These are phyloP conservation scores for Chlorella ohadii DNA, from an alignment of 139 green algal genomes.

Conservation along the genomic window DNA sequence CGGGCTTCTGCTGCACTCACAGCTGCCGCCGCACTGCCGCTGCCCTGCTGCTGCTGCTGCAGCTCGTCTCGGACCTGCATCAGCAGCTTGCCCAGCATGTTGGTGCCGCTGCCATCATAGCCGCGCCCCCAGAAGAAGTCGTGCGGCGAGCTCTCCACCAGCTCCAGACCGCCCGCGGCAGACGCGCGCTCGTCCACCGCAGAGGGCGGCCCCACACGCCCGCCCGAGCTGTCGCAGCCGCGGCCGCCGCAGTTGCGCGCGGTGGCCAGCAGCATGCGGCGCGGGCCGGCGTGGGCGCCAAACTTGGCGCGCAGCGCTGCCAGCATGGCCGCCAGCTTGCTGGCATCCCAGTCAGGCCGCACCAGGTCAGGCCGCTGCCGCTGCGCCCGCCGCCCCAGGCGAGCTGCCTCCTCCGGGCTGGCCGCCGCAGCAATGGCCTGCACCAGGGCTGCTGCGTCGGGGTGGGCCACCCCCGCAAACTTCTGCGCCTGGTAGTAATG, in stretches of 20 bases:
- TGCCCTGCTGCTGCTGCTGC: slow-evolving; percentile 2
- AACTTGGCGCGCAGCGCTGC: slow-evolving; percentile 90
- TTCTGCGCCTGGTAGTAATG: slow-evolving; percentile 96
- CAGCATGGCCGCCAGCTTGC: slow-evolving; percentile 89
- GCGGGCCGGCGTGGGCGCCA: slow-evolving; percentile 65
- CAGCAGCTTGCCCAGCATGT: slow-evolving; percentile 90
- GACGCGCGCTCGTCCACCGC: background rate
- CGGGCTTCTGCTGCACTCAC: background rate
- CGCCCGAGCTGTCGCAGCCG: background rate
- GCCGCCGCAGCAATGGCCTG: slow-evolving; percentile 73
- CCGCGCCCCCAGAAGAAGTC: slow-evolving; percentile 94
- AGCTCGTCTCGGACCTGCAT: slow-evolving; percentile 84
- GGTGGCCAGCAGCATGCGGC: slow-evolving; percentile 79
- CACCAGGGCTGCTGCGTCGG: slow-evolving; percentile 57
- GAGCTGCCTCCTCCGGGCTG: slow-evolving; percentile 91
- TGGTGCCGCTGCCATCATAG: slow-evolving; percentile 80
- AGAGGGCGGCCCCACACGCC: background rate
- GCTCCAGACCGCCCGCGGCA: background rate
- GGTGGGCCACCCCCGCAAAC: slow-evolving; percentile 68
- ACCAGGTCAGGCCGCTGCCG: slow-evolving; percentile 76
- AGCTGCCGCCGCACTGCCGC: background rate
- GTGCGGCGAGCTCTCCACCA: slow-evolving; percentile 85
- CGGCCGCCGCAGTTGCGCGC: slow-evolving; percentile 62
- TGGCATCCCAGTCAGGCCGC: slow-evolving; percentile 79
- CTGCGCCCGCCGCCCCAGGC: slow-evolving; percentile 77